phyloP scores from a whole-genome alignment of 768 basidiomycete genomes.

The Lentinula boryana region DNA sequence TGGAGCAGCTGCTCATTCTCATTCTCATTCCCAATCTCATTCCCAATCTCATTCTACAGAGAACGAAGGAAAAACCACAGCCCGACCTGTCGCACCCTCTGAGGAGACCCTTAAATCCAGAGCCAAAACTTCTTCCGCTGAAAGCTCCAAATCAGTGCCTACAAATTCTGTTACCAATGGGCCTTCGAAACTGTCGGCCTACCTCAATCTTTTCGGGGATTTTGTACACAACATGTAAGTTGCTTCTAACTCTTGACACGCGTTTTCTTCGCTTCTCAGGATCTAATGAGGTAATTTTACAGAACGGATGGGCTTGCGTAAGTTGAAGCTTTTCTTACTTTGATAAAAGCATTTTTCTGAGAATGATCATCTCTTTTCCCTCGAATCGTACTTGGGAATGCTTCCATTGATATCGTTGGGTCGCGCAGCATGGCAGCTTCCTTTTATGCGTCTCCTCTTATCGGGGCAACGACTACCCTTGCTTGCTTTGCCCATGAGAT shows the following conservation, averaged over 20 bases:
- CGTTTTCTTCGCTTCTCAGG: conserved; percentile 10
- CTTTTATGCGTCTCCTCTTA: conserved; percentile 93
- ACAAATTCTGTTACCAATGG: conserved; percentile 30
- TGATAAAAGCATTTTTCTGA: neutral
- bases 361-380: neutral
- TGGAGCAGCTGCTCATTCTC: conserved; percentile 43
- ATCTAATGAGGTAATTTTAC: conserved; percentile 3
- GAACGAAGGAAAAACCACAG: conserved; percentile 37
- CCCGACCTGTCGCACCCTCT: conserved; percentile 31
- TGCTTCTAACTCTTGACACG: conserved; percentile 8
- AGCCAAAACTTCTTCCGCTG: conserved; percentile 18
- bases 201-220: conserved; percentile 89
- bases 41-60: conserved; percentile 46
- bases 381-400: neutral
- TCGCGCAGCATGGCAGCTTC: conserved; percentile 79
- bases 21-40: conserved; percentile 63
- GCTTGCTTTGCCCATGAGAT: conserved; percentile 96
- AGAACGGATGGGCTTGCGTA: conserved; percentile 93
- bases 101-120: conserved; percentile 36
- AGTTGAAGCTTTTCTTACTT: conserved; percentile 22
- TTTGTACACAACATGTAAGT: conserved; percentile 90
- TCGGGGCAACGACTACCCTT: conserved; percentile 91
- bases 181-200: conserved; percentile 83
- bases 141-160: conserved; percentile 3
- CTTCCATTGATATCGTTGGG: neutral